Evolutionary conservation across 1,284 basidiomycete genomes (phyloP).

Genomic region (Ustilago cynodontis): DNA sequence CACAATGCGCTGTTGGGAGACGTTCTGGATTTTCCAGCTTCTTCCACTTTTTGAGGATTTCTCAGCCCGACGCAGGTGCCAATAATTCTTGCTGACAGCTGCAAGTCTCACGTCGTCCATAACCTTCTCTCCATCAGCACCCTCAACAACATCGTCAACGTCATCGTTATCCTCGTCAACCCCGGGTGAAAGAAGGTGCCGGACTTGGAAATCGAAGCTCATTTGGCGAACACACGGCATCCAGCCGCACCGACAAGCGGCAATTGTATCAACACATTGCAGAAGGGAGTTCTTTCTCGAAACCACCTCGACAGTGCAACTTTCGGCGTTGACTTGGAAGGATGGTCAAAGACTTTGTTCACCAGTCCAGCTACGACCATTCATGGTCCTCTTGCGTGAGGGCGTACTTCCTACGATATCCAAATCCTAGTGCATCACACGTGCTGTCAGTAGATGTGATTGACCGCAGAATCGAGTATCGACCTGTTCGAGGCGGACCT

Average conservation of each 20-base stretch:
- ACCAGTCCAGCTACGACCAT: constrained; percentile 47
- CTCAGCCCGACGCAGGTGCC: constrained; percentile 10
- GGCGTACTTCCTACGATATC: constrained; percentile 95
- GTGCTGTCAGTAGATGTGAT: constrained; percentile 95
- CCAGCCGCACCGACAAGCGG: not conserved
- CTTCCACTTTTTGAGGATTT: constrained; percentile 18
- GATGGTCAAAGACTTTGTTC: constrained; percentile 55
- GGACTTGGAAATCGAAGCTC: too few relatives aligned
- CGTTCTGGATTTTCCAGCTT: constrained; percentile 6
- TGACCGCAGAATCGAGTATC: constrained; percentile 74
- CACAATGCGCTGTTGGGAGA: not conserved
- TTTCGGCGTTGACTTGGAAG: not conserved
- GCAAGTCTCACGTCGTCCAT: not conserved
- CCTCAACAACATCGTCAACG: not conserved
- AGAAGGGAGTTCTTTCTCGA: not conserved
- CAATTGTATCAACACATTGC: not conserved
- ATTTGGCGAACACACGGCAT: not conserved
- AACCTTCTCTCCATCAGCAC: not conserved
- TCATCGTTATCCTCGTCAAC: not conserved
- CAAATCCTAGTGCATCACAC: constrained; percentile 94
- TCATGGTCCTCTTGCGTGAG: constrained; percentile 60
- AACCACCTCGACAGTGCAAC: not conserved
- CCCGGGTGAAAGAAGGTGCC: too few relatives aligned
- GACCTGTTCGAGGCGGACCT: constrained; percentile 36
- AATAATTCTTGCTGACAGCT: not conserved